phyloP scores from a whole-genome alignment of 345 rosid species.

The Sisymbrium altissimum region DNA sequence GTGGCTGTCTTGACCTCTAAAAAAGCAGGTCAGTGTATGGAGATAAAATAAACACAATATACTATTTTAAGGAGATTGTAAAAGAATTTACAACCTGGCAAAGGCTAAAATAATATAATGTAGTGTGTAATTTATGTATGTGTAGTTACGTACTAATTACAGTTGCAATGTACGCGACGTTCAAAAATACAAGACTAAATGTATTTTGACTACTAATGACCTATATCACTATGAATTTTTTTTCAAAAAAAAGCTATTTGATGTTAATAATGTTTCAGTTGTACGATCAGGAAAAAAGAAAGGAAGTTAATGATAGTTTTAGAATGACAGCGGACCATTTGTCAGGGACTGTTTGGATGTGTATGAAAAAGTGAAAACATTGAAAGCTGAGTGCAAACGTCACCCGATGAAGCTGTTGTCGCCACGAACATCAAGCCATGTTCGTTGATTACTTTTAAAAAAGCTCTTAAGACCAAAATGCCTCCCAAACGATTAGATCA shows the following conservation, averaged over 20 bases:
- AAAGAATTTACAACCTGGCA: slow-evolving; percentile 10
- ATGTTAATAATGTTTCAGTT: background rate
- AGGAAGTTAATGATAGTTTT: too few relatives aligned
- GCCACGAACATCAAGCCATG: background rate
- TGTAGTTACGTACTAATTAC: background rate
- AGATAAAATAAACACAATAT: background rate
- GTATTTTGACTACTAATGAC: background rate
- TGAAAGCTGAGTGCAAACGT: background rate
- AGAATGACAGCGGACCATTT: background rate
- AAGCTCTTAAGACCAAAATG: background rate
- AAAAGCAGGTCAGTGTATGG: background rate
- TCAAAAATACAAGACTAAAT: background rate
- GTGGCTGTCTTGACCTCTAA: slow-evolving; percentile 41
- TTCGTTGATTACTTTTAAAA: background rate
- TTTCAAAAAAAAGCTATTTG: background rate
- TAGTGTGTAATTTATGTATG: background rate
- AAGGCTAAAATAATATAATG: background rate
- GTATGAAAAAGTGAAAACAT: background rate
- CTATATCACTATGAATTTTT: background rate
- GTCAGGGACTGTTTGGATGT: background rate
- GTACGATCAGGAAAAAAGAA: background rate
- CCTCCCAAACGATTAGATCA: background rate
- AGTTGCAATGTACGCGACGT: background rate
- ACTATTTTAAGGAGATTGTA: slow-evolving; percentile 9
- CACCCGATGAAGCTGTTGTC: background rate